phyloP scores from a whole-genome alignment of 352 stramenopile species.

The Globisporangium alternatum region DNA sequence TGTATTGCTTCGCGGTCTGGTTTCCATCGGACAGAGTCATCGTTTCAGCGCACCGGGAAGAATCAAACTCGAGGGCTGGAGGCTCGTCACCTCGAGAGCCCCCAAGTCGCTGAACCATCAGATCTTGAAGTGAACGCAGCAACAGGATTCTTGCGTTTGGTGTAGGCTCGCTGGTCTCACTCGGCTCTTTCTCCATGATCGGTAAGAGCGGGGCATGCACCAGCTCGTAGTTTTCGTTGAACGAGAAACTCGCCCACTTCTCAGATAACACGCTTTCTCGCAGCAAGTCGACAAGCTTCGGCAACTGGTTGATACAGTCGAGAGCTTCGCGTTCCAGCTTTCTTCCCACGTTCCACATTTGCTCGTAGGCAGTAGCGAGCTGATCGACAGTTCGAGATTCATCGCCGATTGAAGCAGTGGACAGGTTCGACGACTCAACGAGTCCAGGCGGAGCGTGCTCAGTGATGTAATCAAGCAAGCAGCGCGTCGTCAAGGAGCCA shows the following conservation, averaged over 20 bases:
- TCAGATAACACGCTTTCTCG: slow-evolving; percentile 62
- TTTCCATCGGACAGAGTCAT: slow-evolving; percentile 86
- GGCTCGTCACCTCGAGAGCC: slow-evolving; percentile 69
- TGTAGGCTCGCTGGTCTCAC: slow-evolving; percentile 8
- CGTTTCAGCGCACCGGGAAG: slow-evolving; percentile 82
- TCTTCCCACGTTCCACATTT: slow-evolving; percentile 61
- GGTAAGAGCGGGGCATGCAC: slow-evolving; percentile 65
- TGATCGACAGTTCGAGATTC: slow-evolving; percentile 47
- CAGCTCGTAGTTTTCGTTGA: slow-evolving; percentile 58
- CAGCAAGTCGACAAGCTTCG: slow-evolving; percentile 55
- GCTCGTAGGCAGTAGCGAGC: slow-evolving; percentile 62
- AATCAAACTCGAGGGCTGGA: slow-evolving; percentile 84
- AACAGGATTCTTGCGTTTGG: slow-evolving; percentile 58
- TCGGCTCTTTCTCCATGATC: slow-evolving; percentile 47
- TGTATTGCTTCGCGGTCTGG: slow-evolving; percentile 86
- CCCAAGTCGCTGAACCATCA: slow-evolving; percentile 80
- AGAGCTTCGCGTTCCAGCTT: slow-evolving; percentile 64
- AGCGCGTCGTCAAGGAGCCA: slow-evolving; percentile 60
- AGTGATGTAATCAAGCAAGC: slow-evolving; percentile 67
- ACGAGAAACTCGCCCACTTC: slow-evolving; percentile 55
- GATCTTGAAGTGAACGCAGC: slow-evolving; percentile 80
- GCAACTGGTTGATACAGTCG: slow-evolving; percentile 65
- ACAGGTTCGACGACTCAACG: slow-evolving; percentile 46
- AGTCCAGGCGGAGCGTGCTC: slow-evolving; percentile 52
- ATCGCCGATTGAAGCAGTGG: slow-evolving; percentile 21